These are phyloP conservation scores for Phytopythium mirpurense DNA, from an alignment of 352 stramenopile species.

Conservation along the genomic window DNA sequence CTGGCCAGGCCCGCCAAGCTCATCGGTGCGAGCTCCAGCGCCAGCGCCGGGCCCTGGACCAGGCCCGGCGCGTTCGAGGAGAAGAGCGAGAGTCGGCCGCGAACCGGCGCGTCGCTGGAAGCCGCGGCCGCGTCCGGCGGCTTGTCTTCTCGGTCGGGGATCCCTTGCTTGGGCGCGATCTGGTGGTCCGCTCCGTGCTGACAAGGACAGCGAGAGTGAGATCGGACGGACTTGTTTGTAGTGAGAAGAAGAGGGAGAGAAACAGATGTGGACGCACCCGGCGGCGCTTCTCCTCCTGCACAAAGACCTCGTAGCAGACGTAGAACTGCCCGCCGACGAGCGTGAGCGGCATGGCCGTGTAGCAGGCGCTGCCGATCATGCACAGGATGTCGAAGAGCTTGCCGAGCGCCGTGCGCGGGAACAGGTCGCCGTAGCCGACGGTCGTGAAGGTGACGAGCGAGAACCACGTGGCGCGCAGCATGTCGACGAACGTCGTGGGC, in stretches of 20 bases:
- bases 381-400: conserved; percentile 38
- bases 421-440: conserved; percentile 45
- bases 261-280: conserved; percentile 8
- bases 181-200: conserved; percentile 3
- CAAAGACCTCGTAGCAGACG: conserved; percentile 44
- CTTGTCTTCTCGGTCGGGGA: too few relatives aligned
- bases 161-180: conserved; percentile 2
- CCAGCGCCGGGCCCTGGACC: not conserved
- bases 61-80: conserved; percentile 2
- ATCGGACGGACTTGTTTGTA: too few relatives aligned
- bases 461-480: conserved; percentile 45
- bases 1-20: not conserved
- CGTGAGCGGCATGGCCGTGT: conserved; percentile 58
- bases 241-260: too few relatives aligned
- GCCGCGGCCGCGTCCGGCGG: not conserved
- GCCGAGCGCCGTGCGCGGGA: conserved; percentile 32
- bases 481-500: conserved; percentile 27
- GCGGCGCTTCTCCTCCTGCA: conserved; percentile 25
- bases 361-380: conserved; percentile 50
- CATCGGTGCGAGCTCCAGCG: not conserved
- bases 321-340: conserved; percentile 57
- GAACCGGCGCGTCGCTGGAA: not conserved
- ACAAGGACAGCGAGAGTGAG: too few relatives aligned
- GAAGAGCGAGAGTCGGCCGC: not conserved
- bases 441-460: conserved; percentile 45